These are phyloP conservation scores for Planoprotostelium fungivorum DNA, from an alignment of 78 protist species.

Conservation along the genomic window DNA sequence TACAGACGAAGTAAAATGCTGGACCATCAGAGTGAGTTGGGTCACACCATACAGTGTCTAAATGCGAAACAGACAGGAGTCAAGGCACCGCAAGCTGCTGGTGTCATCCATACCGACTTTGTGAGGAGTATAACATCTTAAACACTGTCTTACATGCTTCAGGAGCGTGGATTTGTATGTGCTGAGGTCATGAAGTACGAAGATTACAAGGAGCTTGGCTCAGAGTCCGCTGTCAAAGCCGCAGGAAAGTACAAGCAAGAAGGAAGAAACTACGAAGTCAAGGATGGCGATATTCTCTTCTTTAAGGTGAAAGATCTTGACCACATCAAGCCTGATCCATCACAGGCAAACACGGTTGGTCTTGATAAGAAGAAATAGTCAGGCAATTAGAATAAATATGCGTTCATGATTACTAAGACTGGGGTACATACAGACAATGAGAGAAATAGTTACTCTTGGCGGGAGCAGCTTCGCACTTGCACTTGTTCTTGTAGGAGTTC, in stretches of 20 bases:
- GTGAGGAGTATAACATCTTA: conserved; percentile 34
- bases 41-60: not conserved
- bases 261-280: conserved; percentile 75
- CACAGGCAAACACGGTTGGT: conserved; percentile 15
- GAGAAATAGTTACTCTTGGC: too few species aligned
- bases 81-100: conserved; percentile 94
- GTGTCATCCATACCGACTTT: conserved; percentile 92
- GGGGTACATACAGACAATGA: too few species aligned
- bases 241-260: conserved; percentile 74
- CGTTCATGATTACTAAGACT: too few species aligned
- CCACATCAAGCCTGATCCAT: not conserved
- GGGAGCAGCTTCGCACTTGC: too few species aligned
- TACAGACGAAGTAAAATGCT: conserved; percentile 85
- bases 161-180: conserved; percentile 72
- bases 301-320: conserved; percentile 69
- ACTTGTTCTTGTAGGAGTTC: too few species aligned
- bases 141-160: not conserved
- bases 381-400: too few species aligned
- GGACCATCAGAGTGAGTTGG: conserved; percentile 77
- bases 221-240: conserved; percentile 60
- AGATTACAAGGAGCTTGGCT: conserved; percentile 54
- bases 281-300: conserved; percentile 84
- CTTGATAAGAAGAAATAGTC: not conserved
- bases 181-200: conserved; percentile 81
- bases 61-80: conserved; percentile 25